A percentile compares a stretch with the other conserved stretches of the same genome.
Evolutionary conservation across 1,284 basidiomycete species (phyloP).

Genomic region (Trametes versicolor): DNA sequence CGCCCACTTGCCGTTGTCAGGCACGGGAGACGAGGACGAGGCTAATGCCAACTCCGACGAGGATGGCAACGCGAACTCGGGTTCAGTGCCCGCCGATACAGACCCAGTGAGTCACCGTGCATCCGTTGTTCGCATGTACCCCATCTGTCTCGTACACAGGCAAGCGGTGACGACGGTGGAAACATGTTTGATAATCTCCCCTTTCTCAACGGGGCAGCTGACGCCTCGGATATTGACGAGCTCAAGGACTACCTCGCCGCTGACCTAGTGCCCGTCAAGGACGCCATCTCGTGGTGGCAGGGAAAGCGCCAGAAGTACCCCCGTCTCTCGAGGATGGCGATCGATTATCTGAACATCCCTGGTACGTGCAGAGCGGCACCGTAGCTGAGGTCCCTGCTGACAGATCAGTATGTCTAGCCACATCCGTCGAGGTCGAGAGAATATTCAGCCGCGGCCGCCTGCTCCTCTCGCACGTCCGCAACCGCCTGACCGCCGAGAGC

Average conservation of each 20-base stretch:
- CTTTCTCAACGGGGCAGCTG: too few species aligned
- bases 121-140: too few species aligned
- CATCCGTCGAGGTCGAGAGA: constrained; percentile 38
- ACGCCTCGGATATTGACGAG: constrained; percentile 22
- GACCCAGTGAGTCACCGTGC: background rate
- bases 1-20: background rate
- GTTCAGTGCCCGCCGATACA: background rate
- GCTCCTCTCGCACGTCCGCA: constrained; percentile 36
- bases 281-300: constrained; percentile 32
- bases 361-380: constrained; percentile 40
- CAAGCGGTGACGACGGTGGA: background rate
- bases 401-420: constrained; percentile 1
- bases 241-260: constrained; percentile 39
- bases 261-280: constrained; percentile 29
- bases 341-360: constrained; percentile 45
- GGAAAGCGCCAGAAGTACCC: constrained; percentile 37
- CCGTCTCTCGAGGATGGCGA: constrained; percentile 42
- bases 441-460: constrained; percentile 41
- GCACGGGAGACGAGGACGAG: background rate
- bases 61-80: background rate
- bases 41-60: background rate
- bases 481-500: constrained; percentile 32
- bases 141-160: too few species aligned
- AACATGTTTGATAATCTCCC: constrained; percentile 10
- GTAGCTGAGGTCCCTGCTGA: background rate